A percentile compares a stretch with the other conserved stretches of the same genome.
Conservation (phyloP, 2,329 filamentous ascomycete genomes). For the Aspergillus fijiensis region DNA sequence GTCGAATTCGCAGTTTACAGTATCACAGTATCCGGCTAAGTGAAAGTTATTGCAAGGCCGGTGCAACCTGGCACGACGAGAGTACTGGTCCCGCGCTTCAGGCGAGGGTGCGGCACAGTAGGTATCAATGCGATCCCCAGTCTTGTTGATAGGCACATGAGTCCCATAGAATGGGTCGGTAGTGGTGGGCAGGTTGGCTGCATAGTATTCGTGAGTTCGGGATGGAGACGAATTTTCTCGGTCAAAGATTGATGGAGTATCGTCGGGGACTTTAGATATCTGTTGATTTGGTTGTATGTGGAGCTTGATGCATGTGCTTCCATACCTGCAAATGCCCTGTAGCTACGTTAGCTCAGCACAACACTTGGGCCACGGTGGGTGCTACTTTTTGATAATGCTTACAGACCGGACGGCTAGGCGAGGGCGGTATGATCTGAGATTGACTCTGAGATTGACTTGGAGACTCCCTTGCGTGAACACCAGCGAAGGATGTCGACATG, state of each 20-base stretch:
- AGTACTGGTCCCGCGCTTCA: conserved; percentile 43
- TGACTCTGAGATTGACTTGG: not conserved
- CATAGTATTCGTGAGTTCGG: conserved; percentile 24
- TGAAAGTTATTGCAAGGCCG: conserved; percentile 55
- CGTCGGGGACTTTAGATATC: conserved; percentile 19
- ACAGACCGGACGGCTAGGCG: conserved; percentile 25
- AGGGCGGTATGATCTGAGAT: conserved; percentile 7
- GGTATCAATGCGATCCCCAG: conserved; percentile 49
- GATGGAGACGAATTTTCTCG: not conserved
- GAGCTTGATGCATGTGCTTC: conserved; percentile 31
- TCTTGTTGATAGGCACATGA: conserved; percentile 49
- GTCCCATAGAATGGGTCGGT: conserved; percentile 21
- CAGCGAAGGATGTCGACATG: conserved; percentile 41
- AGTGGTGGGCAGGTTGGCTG: conserved; percentile 18
- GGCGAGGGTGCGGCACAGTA: conserved; percentile 38
- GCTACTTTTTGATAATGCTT: conserved; percentile 36
- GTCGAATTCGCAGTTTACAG: conserved; percentile 45
- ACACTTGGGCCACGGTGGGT: too few relatives aligned
- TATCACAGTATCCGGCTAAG: conserved; percentile 43
- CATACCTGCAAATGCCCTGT: conserved; percentile 36
- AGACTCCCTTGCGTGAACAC: not conserved
- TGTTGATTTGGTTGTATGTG: conserved; percentile 31
- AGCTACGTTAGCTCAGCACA: conserved; percentile 2
- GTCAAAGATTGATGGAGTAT: conserved; percentile 14
- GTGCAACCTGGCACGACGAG: conserved; percentile 34